Conservation (phyloP, 2,329 filamentous ascomycete species). For the Aspergillus tamarii region DNA sequence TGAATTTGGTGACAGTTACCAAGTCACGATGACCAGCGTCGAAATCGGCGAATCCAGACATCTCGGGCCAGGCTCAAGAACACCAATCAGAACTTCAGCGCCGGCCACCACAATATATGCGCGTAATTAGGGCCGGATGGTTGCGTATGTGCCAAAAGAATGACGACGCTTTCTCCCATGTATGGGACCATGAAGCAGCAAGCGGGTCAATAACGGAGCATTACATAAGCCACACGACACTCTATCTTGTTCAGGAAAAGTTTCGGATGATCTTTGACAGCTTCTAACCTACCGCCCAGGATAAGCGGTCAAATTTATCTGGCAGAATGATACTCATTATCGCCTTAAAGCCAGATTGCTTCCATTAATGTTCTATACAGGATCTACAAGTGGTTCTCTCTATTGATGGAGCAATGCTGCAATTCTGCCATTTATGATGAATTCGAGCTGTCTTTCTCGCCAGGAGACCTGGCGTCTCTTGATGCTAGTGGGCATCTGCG, state of each 20-base stretch:
- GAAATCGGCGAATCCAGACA: slow-evolving; percentile 47
- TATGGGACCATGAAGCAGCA: slow-evolving; percentile 18
- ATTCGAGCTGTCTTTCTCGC: slow-evolving; percentile 47
- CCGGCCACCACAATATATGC: slow-evolving; percentile 15
- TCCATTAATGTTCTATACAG: not conserved
- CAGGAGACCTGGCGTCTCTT: slow-evolving; percentile 62
- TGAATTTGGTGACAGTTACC: slow-evolving; percentile 84
- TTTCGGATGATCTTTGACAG: slow-evolving; percentile 16
- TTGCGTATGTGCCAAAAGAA: slow-evolving; percentile 1
- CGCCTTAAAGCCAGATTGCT: slow-evolving; percentile 38
- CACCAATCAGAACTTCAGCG: slow-evolving; percentile 12
- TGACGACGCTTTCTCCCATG: slow-evolving; percentile 9
- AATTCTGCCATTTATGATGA: slow-evolving; percentile 33
- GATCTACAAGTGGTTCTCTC: not conserved
- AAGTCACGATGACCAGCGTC: slow-evolving; percentile 60
- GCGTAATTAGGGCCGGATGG: not conserved
- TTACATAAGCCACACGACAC: slow-evolving; percentile 7
- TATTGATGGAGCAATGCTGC: slow-evolving; percentile 11
- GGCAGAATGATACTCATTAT: slow-evolving; percentile 24
- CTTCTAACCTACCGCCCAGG: slow-evolving; percentile 19
- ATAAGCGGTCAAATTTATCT: slow-evolving; percentile 29
- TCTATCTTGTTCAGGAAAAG: not conserved
- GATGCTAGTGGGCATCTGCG: slow-evolving; percentile 68
- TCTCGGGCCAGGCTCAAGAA: slow-evolving; percentile 31
- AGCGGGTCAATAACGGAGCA: not conserved